Evolutionary conservation across 352 stramenopile genomes (phyloP).

Genomic region (Detonula confervacea): DNA sequence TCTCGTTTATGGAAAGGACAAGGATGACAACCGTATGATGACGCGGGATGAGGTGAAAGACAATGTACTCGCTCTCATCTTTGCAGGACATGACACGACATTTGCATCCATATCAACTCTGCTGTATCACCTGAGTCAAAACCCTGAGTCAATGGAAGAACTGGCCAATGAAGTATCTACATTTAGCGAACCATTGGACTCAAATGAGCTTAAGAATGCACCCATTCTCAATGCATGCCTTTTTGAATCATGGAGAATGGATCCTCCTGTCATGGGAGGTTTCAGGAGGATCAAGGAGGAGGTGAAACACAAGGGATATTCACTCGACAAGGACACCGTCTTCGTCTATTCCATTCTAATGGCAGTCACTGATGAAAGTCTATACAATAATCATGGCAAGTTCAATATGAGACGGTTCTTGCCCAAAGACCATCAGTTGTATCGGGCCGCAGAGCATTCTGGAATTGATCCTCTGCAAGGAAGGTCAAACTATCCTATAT

Average conservation of each 20-base stretch:
- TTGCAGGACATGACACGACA: constrained; percentile 51
- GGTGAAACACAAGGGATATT: constrained; percentile 17
- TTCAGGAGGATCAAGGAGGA: constrained; percentile 12
- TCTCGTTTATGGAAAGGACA: constrained; percentile 22
- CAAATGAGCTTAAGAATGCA: constrained; percentile 22
- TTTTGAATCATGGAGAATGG: constrained; percentile 22
- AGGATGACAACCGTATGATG: constrained; percentile 13
- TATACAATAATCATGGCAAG: constrained; percentile 11
- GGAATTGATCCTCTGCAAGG: constrained; percentile 18
- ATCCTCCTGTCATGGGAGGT: constrained; percentile 17
- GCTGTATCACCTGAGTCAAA: constrained; percentile 28
- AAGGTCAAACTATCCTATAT: constrained; percentile 15
- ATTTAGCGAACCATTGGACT: constrained; percentile 10
- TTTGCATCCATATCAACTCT: constrained; percentile 29
- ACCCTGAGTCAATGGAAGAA: constrained; percentile 23
- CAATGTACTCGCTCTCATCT: constrained; percentile 37
- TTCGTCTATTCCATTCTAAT: constrained; percentile 23
- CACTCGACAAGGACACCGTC: not conserved
- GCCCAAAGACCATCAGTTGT: constrained; percentile 13
- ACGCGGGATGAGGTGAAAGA: constrained; percentile 36
- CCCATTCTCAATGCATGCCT: constrained; percentile 21
- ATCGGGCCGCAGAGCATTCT: not conserved
- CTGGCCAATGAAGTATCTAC: constrained; percentile 29
- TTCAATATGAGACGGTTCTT: constrained; percentile 23
- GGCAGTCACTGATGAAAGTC: constrained; percentile 5